A percentile compares a stretch with the other conserved stretches of the same genome.
Conservation (phyloP, 768 basidiomycete genomes). For the Mycena vitilis region DNA sequence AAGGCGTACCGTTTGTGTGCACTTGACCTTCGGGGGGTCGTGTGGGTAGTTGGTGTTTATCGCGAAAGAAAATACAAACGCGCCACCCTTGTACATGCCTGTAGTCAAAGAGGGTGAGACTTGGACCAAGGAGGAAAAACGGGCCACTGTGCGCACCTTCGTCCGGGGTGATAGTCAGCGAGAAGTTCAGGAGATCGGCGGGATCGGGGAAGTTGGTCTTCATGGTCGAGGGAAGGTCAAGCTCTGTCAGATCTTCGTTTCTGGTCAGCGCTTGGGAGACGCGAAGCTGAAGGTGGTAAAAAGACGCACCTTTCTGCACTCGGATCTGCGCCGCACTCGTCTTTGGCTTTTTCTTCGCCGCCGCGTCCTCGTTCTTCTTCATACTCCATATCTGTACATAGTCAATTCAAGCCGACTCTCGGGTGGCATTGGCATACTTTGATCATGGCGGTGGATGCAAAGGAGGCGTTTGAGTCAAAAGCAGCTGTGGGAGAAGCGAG, state of each 20-base stretch:
- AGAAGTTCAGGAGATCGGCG: slow-evolving; percentile 95
- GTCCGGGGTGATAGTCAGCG: slow-evolving; percentile 94
- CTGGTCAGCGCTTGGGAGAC: background rate
- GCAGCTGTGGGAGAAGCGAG: slow-evolving; percentile 38
- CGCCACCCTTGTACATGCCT: slow-evolving; percentile 99
- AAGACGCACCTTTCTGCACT: slow-evolving; percentile 92
- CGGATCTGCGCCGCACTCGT: slow-evolving; percentile 98
- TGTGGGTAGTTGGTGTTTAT: slow-evolving; percentile 99
- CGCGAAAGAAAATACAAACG: slow-evolving; percentile 92
- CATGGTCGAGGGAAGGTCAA: slow-evolving; percentile 97
- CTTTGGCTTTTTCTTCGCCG: slow-evolving; percentile 98
- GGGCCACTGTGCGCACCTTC: slow-evolving; percentile 73
- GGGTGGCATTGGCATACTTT: slow-evolving; percentile 48
- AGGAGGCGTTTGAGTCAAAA: slow-evolving; percentile 46
- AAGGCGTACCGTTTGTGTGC: slow-evolving; percentile 83
- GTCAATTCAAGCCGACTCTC: slow-evolving; percentile 5
- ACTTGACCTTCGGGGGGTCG: slow-evolving; percentile 99
- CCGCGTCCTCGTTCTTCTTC: slow-evolving; percentile 99
- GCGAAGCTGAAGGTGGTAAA: background rate
- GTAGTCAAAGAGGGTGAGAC: background rate
- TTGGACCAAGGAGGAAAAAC: background rate
- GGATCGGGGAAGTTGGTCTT: slow-evolving; percentile 94
- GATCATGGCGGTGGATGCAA: slow-evolving; percentile 54
- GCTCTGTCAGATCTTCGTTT: slow-evolving; percentile 88
- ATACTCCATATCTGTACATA: slow-evolving; percentile 93